Base-by-base conservation (phyloP, 768 basidiomycete genomes). In the Clitopilus hobsonii region DNA sequence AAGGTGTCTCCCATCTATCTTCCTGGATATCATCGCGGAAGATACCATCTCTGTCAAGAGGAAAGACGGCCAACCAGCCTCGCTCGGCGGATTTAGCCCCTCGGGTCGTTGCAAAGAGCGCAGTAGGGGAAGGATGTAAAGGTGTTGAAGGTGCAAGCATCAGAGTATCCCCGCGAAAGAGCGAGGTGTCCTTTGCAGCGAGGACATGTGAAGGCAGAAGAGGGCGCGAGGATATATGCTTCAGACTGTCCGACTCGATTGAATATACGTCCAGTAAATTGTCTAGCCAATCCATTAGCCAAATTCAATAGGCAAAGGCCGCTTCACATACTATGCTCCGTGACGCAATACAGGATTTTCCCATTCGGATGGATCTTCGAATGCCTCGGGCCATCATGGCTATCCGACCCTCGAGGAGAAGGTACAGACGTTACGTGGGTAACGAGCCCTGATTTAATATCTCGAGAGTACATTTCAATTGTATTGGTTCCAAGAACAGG, bases 331-430 rank as follows among this genome's bases (percentile, higher is more conserved):
- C 78, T 72, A 47, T 83, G 80, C 57, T 83, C 81, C 3, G 80
- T 79, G 11, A 82, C 73, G 54, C 71, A 76, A 57, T 83, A 83
- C 7, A 83, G 61, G 0, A 81, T 58, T 48, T 70, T 73, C 0
- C 80, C 80, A 56, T 80, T 79, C 0, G 80, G 79, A 56, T 80
- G 79, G 1, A 82, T 60, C 56, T 78, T 80, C 55, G 82, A 66
- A 63, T 83, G 80, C 16, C 80, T 68, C 2, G 81, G 79, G 0
- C 79, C 81, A 53, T 82, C 79, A 24, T 75, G 68, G 0, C 67
- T 65, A 2, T 54, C 58, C 1, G 61, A 48, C 10, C 74, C 68
- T 23, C 75, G 68, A 0, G 78, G 78, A 10, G 78, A 79, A 1
- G 61, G 59, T 13, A 69, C 68, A 3, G 75, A 73, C 8, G 68